Conservation (phyloP, 2,329 filamentous ascomycete species). For the Pseudodiploospora longispora region DNA sequence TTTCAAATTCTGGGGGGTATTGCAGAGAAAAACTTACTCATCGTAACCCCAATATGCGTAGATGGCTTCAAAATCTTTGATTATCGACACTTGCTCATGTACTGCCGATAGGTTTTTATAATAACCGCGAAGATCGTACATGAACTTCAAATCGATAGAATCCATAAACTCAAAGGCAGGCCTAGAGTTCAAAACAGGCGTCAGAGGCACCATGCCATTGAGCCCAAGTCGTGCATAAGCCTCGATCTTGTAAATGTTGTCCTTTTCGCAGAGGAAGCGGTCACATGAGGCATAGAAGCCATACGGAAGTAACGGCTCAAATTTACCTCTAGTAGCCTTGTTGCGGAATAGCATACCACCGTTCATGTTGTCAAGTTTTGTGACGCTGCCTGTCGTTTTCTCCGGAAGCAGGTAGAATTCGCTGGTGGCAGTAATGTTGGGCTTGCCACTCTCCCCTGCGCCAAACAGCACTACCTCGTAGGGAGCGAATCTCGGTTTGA, state of each 20-base stretch:
- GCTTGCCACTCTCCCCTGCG: constrained; percentile 19
- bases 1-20: neutral
- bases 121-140: constrained; percentile 37
- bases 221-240: constrained; percentile 30
- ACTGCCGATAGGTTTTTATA: constrained; percentile 37
- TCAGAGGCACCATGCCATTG: constrained; percentile 37
- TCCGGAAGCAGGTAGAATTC: constrained; percentile 35
- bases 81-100: constrained; percentile 27
- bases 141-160: constrained; percentile 28
- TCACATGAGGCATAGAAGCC: constrained; percentile 37
- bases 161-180: constrained; percentile 33
- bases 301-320: constrained; percentile 35
- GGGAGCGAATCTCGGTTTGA: constrained; percentile 27
- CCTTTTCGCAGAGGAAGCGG: constrained; percentile 32
- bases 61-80: constrained; percentile 30
- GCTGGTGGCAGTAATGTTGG: constrained; percentile 27
- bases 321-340: constrained; percentile 23
- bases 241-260: constrained; percentile 24
- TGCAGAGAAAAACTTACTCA: constrained; percentile 24
- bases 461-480: constrained; percentile 33
- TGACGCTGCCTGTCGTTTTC: constrained; percentile 33
- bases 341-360: constrained; percentile 35
- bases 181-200: constrained; percentile 28
- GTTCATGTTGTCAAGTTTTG: constrained; percentile 36
- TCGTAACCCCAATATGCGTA: constrained; percentile 40